Evolutionary conservation across 2,329 filamentous ascomycete genomes (phyloP).

Genomic region (Cyphellophora europaea): DNA sequence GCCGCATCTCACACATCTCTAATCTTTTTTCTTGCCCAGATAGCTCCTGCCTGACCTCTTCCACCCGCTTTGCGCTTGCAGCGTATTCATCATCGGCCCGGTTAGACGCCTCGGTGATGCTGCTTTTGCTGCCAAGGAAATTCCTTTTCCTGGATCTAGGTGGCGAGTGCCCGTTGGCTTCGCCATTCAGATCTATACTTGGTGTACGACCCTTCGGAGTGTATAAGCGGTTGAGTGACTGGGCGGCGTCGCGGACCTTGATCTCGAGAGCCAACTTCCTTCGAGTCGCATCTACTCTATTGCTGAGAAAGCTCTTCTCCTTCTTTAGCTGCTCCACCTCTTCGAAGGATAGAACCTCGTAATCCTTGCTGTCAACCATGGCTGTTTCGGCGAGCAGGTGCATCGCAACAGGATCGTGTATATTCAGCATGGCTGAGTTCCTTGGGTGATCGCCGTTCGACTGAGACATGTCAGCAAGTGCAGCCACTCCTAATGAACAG

Average conservation of each 20-base stretch:
- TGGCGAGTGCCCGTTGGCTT: conserved; percentile 36
- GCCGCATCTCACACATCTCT: conserved; percentile 62
- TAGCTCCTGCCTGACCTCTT: conserved; percentile 72
- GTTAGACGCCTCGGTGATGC: conserved; percentile 26
- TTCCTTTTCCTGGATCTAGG: conserved; percentile 41
- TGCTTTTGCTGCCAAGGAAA: conserved; percentile 36
- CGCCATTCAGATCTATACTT: conserved; percentile 30
- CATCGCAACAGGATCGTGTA: conserved; percentile 61
- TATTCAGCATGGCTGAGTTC: conserved; percentile 21
- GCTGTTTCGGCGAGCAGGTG: conserved; percentile 92
- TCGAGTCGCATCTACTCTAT: conserved; percentile 71
- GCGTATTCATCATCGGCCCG: conserved; percentile 66
- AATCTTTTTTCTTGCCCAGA: conserved; percentile 69
- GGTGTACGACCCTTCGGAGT: conserved; percentile 49
- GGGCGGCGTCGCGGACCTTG: conserved; percentile 88
- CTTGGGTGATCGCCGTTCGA: conserved; percentile 3
- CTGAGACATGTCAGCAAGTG: no score
- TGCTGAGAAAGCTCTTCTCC: conserved; percentile 61
- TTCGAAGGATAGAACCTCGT: conserved; percentile 77
- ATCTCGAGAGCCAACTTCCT: conserved; percentile 80
- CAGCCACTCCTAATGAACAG: no score
- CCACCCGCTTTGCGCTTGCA: conserved; percentile 69
- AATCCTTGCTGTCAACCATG: conserved; percentile 76
- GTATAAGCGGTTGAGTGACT: conserved; percentile 75
- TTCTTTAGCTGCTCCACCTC: conserved; percentile 90